phyloP scores from a whole-genome alignment of 2,329 filamentous ascomycete species.

The Cercospora sp. region DNA sequence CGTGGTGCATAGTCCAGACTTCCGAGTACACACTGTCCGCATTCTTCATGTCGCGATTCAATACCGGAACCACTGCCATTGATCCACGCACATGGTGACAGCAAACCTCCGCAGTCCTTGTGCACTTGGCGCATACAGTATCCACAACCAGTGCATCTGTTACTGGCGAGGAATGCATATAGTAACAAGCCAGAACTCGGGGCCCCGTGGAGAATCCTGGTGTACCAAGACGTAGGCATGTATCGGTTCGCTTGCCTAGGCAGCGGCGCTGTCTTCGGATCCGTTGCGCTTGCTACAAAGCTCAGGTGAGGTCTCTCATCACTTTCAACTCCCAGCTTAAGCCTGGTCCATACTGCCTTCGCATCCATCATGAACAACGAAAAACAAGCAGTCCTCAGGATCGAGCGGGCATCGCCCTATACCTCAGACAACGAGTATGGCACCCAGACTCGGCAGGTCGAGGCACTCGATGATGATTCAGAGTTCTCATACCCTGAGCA shows the following conservation, averaged over 20 bases:
- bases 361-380: background rate
- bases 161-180: background rate
- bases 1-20: background rate
- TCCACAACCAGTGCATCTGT: background rate
- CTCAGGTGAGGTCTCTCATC: background rate
- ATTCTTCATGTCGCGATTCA: background rate
- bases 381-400: background rate
- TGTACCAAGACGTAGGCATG: background rate
- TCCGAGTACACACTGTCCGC: background rate
- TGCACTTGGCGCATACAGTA: constrained; percentile 1
- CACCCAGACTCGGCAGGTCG: background rate
- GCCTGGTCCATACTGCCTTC: background rate
- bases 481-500: constrained; percentile 3
- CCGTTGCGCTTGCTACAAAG: background rate
- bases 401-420: background rate
- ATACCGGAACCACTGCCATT: background rate
- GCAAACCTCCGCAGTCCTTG: background rate
- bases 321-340: background rate
- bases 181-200: background rate
- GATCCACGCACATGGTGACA: background rate
- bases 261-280: background rate
- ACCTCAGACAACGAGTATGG: background rate
- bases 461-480: background rate
- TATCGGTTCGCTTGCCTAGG: background rate
- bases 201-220: background rate